These are phyloP conservation scores for Gryganskiella cystojenkinii DNA, from an alignment of 192 early-diverging fungal genomes.

Conservation along the genomic window DNA sequence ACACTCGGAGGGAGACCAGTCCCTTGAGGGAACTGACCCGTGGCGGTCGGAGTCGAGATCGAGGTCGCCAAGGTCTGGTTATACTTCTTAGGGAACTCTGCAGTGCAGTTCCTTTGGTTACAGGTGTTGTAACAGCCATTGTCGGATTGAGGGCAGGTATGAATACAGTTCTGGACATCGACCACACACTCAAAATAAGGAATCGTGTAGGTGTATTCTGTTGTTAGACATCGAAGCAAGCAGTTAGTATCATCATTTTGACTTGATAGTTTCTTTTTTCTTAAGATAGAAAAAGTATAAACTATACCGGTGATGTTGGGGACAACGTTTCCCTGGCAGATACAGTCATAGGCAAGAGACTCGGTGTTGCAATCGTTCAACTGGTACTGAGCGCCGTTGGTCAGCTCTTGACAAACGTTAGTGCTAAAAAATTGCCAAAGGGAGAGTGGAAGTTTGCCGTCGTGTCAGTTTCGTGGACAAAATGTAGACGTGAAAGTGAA, in stretches of 20 bases:
- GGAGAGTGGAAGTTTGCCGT: too few species aligned
- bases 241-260: too few species aligned
- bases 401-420: conserved; percentile 44
- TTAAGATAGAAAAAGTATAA: too few species aligned
- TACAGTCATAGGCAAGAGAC: conserved; percentile 21
- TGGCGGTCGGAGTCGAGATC: conserved; percentile 10
- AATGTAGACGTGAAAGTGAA: too few species aligned
- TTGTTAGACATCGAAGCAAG: too few species aligned
- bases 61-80: conserved; percentile 45
- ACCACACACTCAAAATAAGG: conserved; percentile 40
- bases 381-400: conserved; percentile 20
- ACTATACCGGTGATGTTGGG: conserved; percentile 32
- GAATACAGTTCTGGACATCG: conserved; percentile 32
- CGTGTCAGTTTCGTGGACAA: too few species aligned
- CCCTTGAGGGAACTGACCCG: background rate
- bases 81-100: conserved; percentile 48
- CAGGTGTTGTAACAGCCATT: conserved; percentile 34
- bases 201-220: conserved; percentile 49
- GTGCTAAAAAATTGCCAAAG: conserved; percentile 29
- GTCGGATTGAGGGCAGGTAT: conserved; percentile 16
- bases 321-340: conserved; percentile 27
- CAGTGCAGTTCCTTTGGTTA: conserved; percentile 23
- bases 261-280: too few species aligned
- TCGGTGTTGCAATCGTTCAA: conserved; percentile 36
- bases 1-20: conserved; percentile 28